A percentile compares a stretch with the other conserved stretches of the same genome.
Conservation (phyloP, 176 grass and related monocot species). For the Saccharum officinarum region DNA sequence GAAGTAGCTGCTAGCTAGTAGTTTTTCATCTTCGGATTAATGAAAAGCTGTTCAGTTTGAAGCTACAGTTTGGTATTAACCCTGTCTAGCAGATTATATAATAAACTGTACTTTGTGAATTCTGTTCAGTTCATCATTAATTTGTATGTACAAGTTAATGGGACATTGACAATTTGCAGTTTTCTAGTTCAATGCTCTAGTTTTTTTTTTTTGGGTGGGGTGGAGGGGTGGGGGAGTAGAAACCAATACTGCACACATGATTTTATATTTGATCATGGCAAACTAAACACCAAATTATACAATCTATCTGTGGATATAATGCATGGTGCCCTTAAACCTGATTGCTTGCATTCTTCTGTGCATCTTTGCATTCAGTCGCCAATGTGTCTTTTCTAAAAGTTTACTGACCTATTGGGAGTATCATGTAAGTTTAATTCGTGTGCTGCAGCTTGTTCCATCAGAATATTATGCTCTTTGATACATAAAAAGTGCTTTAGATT, state of each 20-base stretch:
- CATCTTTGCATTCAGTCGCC: background rate
- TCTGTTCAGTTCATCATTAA: background rate
- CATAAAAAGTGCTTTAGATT: background rate
- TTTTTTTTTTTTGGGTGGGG: background rate
- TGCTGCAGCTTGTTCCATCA: background rate
- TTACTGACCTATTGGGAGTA: background rate
- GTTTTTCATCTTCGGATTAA: background rate
- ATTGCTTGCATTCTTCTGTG: background rate
- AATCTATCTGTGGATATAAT: background rate
- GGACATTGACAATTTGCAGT: background rate
- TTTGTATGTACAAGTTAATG: background rate
- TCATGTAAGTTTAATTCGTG: background rate
- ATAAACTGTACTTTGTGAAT: background rate
- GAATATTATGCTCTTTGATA: background rate
- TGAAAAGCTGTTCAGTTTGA: background rate
- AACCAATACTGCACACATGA: background rate
- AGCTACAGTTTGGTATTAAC: background rate
- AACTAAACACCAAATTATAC: background rate
- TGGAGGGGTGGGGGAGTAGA: no score
- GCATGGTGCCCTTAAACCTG: background rate
- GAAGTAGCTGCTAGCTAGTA: background rate
- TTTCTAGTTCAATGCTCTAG: background rate
- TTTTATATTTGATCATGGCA: background rate
- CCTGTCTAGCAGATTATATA: background rate
- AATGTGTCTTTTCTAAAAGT: background rate